These are phyloP conservation scores for Bipolaris oryzae DNA, from an alignment of 2,329 filamentous ascomycete genomes.

Conservation along the genomic window DNA sequence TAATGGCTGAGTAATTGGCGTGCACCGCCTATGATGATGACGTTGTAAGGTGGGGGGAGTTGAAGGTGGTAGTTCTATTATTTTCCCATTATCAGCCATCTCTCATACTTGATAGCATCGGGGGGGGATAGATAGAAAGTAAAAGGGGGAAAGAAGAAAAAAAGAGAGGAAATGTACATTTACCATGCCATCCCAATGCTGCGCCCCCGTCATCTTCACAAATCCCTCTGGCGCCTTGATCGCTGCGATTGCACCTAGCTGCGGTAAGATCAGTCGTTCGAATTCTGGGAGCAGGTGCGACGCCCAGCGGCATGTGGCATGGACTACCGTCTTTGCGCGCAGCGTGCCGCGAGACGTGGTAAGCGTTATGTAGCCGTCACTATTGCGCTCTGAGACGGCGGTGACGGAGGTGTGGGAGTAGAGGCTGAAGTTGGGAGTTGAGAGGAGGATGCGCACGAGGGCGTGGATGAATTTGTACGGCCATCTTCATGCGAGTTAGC, in stretches of 20 bases:
- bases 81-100: not conserved
- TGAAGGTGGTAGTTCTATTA: constrained; percentile 15
- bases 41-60: constrained; percentile 18
- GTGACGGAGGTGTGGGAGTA: constrained; percentile 15
- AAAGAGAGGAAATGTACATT: constrained; percentile 6
- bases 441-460: constrained; percentile 13
- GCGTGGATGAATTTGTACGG: constrained; percentile 21
- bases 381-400: constrained; percentile 12
- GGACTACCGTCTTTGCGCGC: constrained; percentile 12
- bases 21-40: constrained; percentile 17
- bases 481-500: constrained; percentile 8
- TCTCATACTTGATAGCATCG: not conserved
- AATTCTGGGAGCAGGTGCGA: constrained; percentile 19
- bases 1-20: constrained; percentile 13
- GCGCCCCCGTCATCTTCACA: constrained; percentile 18
- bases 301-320: constrained; percentile 21
- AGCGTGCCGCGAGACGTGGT: constrained; percentile 10
- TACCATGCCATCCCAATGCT: constrained; percentile 16
- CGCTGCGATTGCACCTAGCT: constrained; percentile 4
- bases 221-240: constrained; percentile 17
- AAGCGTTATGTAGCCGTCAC: constrained; percentile 10
- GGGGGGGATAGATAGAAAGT: not conserved
- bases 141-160: too few species aligned
- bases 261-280: constrained; percentile 10
- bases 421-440: constrained; percentile 6